phyloP scores from a whole-genome alignment of 2,329 filamentous ascomycete genomes.

The Monosporascus sp. region DNA sequence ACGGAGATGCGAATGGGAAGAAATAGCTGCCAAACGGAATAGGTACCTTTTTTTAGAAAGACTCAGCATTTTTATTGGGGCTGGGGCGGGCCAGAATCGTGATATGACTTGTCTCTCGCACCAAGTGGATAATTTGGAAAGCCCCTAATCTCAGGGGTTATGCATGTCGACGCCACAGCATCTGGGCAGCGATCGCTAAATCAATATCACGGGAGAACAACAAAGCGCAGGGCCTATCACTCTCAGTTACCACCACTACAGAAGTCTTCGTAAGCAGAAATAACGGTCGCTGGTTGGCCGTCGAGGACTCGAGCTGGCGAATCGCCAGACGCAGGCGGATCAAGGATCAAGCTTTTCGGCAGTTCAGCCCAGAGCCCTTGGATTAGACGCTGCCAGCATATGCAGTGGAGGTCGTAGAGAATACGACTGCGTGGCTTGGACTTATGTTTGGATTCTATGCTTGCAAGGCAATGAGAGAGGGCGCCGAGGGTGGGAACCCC shows the following conservation, averaged over 20 bases:
- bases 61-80: not conserved
- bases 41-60: not conserved
- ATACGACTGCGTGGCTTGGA: not conserved
- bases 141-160: not conserved
- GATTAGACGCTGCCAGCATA: not conserved
- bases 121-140: not conserved
- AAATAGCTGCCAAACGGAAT: not conserved
- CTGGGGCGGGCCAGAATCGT: not conserved
- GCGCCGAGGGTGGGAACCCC: not conserved
- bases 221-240: not conserved
- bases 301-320: not conserved
- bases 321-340: not conserved
- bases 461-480: not conserved
- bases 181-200: not conserved
- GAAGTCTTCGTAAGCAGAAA: not conserved
- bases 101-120: not conserved
- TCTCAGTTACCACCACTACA: too few relatives aligned
- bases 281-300: not conserved
- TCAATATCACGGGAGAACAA: not conserved
- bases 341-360: not conserved
- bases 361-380: not conserved
- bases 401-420: not conserved
- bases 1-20: not conserved
- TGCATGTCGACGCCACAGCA: not conserved
- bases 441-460: not conserved